Evolutionary conservation across 306 rosid genomes (phyloP).

Genomic region (Malus asiatica): DNA sequence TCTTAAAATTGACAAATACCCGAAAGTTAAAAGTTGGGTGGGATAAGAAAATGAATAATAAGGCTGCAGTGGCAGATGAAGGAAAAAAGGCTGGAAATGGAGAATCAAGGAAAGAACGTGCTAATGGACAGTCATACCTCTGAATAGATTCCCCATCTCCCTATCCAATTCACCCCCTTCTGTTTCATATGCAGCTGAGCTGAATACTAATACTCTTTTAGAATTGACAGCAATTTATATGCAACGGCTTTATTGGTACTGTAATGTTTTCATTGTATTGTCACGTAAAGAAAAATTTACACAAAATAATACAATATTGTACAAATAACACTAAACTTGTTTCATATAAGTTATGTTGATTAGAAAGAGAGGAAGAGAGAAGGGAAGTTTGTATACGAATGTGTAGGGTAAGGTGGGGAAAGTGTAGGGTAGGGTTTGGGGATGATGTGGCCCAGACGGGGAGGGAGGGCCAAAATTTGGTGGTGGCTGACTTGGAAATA

Average conservation of each 20-base stretch:
- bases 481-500: slow-evolving; percentile 8
- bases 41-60: neutral
- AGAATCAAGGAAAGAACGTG: slow-evolving; percentile 55
- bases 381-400: neutral
- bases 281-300: too few relatives aligned
- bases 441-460: neutral
- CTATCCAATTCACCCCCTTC: slow-evolving; percentile 22
- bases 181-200: slow-evolving; percentile 25
- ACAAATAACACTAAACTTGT: too few relatives aligned
- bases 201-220: neutral
- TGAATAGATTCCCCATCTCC: slow-evolving; percentile 54
- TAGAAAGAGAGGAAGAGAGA: neutral
- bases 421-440: neutral
- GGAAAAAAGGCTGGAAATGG: slow-evolving; percentile 30
- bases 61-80: neutral
- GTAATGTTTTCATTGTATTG: accelerated
- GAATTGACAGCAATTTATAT: neutral
- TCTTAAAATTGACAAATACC: neutral
- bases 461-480: neutral
- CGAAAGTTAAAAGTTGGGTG: neutral
- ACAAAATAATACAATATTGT: neutral
- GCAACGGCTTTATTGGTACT: neutral
- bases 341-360: neutral
- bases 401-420: neutral
- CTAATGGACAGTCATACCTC: slow-evolving; percentile 32